Conservation (phyloP, 805 yeast species). For the Candida ponderosae region DNA sequence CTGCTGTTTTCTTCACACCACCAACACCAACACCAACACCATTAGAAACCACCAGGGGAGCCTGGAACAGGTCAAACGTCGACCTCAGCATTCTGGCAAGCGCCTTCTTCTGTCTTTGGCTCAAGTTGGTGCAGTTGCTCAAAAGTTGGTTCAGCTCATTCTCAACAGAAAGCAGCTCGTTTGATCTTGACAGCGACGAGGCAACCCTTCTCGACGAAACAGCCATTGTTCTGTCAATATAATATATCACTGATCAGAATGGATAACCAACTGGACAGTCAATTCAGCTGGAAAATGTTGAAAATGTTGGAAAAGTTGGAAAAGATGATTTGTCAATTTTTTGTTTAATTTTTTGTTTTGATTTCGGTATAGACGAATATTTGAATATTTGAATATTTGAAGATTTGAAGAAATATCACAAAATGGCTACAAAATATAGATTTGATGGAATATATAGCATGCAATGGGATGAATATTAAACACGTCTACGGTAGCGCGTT, state of each 20-base stretch:
- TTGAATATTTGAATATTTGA: too few species aligned
- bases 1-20: background rate
- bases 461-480: too few species aligned
- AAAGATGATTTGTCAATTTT: too few species aligned
- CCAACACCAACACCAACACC: background rate
- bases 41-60: constrained; percentile 7
- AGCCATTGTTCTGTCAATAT: background rate
- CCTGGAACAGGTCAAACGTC: constrained; percentile 20
- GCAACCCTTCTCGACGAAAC: constrained; percentile 4
- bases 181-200: constrained; percentile 15
- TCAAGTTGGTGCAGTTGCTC: constrained; percentile 8
- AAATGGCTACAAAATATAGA: too few species aligned
- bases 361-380: too few species aligned
- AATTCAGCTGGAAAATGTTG: too few species aligned
- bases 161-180: constrained; percentile 24
- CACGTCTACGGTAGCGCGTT: constrained; percentile 10
- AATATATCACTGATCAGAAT: too few species aligned
- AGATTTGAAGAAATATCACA: too few species aligned
- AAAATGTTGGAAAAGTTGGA: too few species aligned
- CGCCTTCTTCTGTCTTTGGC: constrained; percentile 11
- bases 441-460: too few species aligned
- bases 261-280: too few species aligned
- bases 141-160: constrained; percentile 18
- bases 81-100: constrained; percentile 14
- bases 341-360: too few species aligned